These are phyloP conservation scores for Kodamaea kakaduensis DNA, from an alignment of 805 yeast genomes.

Conservation along the genomic window DNA sequence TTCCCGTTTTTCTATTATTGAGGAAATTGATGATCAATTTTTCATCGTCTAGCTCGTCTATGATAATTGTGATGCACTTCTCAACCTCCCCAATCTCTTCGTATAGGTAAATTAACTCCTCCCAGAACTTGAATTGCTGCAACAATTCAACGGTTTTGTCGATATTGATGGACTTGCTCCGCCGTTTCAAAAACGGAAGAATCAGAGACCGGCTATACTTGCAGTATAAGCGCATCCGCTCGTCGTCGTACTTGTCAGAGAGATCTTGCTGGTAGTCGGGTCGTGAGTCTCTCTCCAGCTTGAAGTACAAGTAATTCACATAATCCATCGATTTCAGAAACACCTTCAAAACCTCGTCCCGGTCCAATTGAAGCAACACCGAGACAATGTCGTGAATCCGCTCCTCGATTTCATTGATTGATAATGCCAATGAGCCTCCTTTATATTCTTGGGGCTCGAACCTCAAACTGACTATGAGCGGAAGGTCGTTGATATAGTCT, in stretches of 20 bases:
- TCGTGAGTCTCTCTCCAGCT: conserved; percentile 30
- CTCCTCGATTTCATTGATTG: conserved; percentile 38
- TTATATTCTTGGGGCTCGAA: conserved; percentile 35
- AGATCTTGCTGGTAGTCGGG: background rate
- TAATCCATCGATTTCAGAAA: conserved; percentile 44
- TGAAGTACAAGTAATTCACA: conserved; percentile 63
- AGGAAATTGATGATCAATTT: conserved; percentile 69
- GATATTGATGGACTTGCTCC: conserved; percentile 23
- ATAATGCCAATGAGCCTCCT: conserved; percentile 18
- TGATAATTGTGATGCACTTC: conserved; percentile 71
- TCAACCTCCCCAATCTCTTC: conserved; percentile 79
- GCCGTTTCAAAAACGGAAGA: conserved; percentile 56
- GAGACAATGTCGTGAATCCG: conserved; percentile 44
- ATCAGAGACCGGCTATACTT: conserved; percentile 54
- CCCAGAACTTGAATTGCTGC: conserved; percentile 30
- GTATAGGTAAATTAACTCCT: conserved; percentile 76
- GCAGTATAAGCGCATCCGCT: conserved; percentile 61
- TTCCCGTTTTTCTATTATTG: conserved; percentile 3
- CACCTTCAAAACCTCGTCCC: conserved; percentile 39
- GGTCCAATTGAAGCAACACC: conserved; percentile 55
- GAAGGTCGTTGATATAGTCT: conserved; percentile 45
- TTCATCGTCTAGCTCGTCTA: conserved; percentile 75
- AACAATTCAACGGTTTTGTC: conserved; percentile 54
- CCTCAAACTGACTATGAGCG: conserved; percentile 46
- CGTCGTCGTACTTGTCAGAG: conserved; percentile 55